Percentiles rank a stretch among this genome's conserved stretches.
These are phyloP conservation scores for Pelagomonas calceolata DNA, from an alignment of 108 stramenopile species.

Conservation along the genomic window DNA sequence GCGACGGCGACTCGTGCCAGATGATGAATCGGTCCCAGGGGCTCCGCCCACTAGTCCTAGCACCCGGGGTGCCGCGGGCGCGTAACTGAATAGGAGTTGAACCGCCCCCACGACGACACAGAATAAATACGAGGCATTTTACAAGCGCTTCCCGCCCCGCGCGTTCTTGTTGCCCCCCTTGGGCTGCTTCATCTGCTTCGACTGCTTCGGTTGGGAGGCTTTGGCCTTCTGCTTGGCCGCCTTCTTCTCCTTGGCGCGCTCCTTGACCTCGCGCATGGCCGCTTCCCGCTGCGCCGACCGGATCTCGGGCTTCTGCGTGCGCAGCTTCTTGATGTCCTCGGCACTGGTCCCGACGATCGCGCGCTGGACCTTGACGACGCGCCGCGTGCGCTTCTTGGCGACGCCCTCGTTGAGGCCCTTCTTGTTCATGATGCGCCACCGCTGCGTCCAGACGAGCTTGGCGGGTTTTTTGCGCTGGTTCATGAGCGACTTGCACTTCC, in stretches of 20 bases:
- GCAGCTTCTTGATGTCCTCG: slow-evolving; percentile 94
- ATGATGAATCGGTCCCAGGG: too few species aligned
- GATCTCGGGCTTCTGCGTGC: slow-evolving; percentile 64
- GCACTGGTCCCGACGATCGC: slow-evolving; percentile 93
- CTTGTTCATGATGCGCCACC: slow-evolving; percentile 99
- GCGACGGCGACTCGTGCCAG: too few species aligned
- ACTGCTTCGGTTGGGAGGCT: slow-evolving; percentile 48
- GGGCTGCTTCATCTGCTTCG: slow-evolving; percentile 55
- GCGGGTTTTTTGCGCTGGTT: slow-evolving; percentile 97
- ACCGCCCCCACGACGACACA: too few species aligned
- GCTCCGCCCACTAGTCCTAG: too few species aligned
- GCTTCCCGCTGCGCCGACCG: slow-evolving; percentile 61
- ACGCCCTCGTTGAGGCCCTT: slow-evolving; percentile 84
- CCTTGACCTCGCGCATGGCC: slow-evolving; percentile 82
- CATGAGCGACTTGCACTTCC: slow-evolving; percentile 88
- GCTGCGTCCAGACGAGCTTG: slow-evolving; percentile 98
- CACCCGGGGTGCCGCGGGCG: too few species aligned
- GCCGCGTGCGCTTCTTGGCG: slow-evolving; percentile 76
- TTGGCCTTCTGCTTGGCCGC: slow-evolving; percentile 40
- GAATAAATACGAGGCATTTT: too few species aligned
- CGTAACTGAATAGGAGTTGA: too few species aligned
- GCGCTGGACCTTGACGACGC: slow-evolving; percentile 80
- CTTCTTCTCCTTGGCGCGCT: slow-evolving; percentile 18
- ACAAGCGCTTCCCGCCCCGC: slow-evolving; percentile 46
- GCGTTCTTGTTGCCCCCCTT: slow-evolving; percentile 45